Evolutionary conservation across 257 asterid species (phyloP), one percentile per base, ranked within the genome.

Genomic region (Gynochthodes officinalis): DNA sequence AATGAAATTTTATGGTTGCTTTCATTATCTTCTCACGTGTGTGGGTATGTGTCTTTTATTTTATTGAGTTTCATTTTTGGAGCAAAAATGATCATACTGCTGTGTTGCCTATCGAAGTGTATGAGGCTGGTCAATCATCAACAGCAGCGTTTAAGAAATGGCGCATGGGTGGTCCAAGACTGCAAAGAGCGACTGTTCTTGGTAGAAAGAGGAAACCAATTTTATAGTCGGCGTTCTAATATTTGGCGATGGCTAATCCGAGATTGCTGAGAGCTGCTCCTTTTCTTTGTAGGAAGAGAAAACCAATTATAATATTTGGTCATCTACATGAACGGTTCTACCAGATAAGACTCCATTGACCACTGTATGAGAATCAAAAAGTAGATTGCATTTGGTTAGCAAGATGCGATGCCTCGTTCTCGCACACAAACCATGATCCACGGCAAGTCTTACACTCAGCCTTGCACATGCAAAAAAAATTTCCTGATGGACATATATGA

Each of bases 111-210:
- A 72, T 64, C 57, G 77, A 67, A 91, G 96, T 93, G 86, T 91
- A 89, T 33, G 96, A 91, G 79, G 96, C 93, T 72, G 97, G 96
- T 71, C 97, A 93, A 71, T 88, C 89, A 68, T 93, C 97, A 23
- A 89, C 89, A 46, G 81, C 87, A 28, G 95, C 97, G 21, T 92
- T 90, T 44, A 92, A 90, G 88, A 90, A 89, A 77, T 93, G 98
- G 98, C 86, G 91, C 67, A 82, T 88, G 86, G 98, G 98, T 13
- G 98, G 98, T 50, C 96, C 96, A n/a, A 79, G 97, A 75, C 72
- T 93, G 66, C 88, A 89, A 73, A 80, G 84, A 57, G 92, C 96
- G 79, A 64, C 89, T 40, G 85, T 84, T 57, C 97, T 93, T 59
- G 90, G 97, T 42, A 84, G 95, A 85, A 93, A 93, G 88, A 86